A percentile compares a stretch with the other conserved stretches of the same genome.
These are phyloP conservation scores for Penicillium samsonianum DNA, from an alignment of 495 filamentous ascomycete species.

Conservation along the genomic window DNA sequence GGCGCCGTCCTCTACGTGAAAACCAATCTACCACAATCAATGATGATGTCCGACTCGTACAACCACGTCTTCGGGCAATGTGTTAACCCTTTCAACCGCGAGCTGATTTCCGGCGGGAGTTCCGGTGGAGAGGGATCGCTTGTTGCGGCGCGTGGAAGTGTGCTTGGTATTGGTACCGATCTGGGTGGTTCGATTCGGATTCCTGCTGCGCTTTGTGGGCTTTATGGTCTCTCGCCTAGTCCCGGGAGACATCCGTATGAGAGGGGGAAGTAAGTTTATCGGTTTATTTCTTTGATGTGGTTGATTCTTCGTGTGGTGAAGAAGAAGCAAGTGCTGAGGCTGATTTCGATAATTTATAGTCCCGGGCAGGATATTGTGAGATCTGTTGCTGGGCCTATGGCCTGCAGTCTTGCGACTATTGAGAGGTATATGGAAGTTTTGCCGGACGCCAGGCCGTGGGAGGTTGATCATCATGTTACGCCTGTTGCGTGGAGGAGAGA, in stretches of 20 bases:
- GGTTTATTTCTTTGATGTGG: not conserved
- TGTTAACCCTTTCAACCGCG: slow-evolving; percentile 57
- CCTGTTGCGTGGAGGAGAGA: slow-evolving; percentile 48
- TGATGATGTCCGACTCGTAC: slow-evolving; percentile 60
- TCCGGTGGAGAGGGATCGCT: slow-evolving; percentile 69
- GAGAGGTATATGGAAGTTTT: slow-evolving; percentile 38
- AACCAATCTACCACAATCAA: slow-evolving; percentile 59
- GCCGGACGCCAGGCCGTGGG: slow-evolving; percentile 29
- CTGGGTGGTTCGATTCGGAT: slow-evolving; percentile 67
- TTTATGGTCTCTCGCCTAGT: slow-evolving; percentile 68
- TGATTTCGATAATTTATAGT: slow-evolving; percentile 11
- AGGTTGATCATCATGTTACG: slow-evolving; percentile 37
- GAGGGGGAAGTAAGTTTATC: slow-evolving; percentile 41
- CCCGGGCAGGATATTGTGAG: slow-evolving; percentile 35
- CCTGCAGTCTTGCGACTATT: slow-evolving; percentile 25
- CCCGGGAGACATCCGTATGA: slow-evolving; percentile 56
- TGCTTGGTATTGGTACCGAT: slow-evolving; percentile 68
- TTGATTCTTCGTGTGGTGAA: not conserved
- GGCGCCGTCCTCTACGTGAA: slow-evolving; percentile 63
- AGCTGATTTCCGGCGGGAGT: slow-evolving; percentile 61
- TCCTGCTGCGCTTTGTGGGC: slow-evolving; percentile 63
- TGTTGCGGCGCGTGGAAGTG: slow-evolving; percentile 57
- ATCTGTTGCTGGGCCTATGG: slow-evolving; percentile 36
- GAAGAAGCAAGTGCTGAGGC: not conserved
- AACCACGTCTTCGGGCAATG: slow-evolving; percentile 52